phyloP scores from a whole-genome alignment of 192 early-diverging fungal genomes.

The Mortierella claussenii region DNA sequence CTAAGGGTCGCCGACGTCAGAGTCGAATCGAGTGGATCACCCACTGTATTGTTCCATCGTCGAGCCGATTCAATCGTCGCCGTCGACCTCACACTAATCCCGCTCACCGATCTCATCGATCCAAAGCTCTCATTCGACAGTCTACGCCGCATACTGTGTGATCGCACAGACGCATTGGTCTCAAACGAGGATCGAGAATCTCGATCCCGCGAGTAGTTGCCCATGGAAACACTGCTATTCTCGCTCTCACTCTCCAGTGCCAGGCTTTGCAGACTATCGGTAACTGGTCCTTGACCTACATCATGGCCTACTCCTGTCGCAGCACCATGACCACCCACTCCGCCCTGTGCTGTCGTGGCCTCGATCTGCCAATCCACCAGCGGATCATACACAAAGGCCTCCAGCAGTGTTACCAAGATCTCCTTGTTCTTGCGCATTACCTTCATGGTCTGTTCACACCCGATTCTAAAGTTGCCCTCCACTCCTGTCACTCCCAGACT shows the following conservation, averaged over 20 bases:
- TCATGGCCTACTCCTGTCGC: conserved; percentile 6
- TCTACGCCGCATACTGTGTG: conserved; percentile 2
- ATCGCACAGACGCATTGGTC: conserved; percentile 7
- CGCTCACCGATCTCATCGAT: conserved; percentile 11
- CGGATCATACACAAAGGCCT: conserved; percentile 95
- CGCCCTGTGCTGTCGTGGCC: conserved; percentile 28
- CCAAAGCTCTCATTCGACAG: conserved; percentile 20
- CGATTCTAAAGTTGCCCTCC: conserved; percentile 82
- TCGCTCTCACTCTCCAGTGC: conserved; percentile 14
- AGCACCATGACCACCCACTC: conserved; percentile 12
- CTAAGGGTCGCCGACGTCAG: background rate
- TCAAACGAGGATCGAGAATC: conserved; percentile 8
- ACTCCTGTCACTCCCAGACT: conserved; percentile 87
- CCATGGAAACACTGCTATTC: conserved; percentile 13
- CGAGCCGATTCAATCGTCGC: conserved; percentile 6
- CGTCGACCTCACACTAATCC: conserved; percentile 17
- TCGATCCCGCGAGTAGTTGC: background rate
- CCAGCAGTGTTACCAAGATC: conserved; percentile 86
- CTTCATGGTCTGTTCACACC: conserved; percentile 81
- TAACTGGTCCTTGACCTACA: background rate
- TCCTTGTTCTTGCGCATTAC: conserved; percentile 85
- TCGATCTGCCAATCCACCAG: conserved; percentile 68
- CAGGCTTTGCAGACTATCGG: conserved; percentile 5
- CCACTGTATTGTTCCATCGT: conserved; percentile 7
- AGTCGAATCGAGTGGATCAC: conserved; percentile 11